Evolutionary conservation across 768 basidiomycete genomes (phyloP), one percentile per base, ranked within the genome.

Genomic region (Pholiota conissans): DNA sequence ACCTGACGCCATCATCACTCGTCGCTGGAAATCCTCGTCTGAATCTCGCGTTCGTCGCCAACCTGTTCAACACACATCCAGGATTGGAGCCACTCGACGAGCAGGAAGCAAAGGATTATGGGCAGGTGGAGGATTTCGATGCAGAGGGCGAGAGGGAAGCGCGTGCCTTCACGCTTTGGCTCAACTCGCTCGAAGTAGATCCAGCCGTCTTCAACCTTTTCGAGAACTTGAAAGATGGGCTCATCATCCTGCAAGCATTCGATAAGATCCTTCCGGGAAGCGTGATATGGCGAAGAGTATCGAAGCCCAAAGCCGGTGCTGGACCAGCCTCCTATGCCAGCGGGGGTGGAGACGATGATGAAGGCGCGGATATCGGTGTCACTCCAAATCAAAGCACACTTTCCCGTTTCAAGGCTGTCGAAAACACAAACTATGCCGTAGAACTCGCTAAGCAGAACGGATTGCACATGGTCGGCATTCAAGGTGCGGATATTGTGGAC

Each of bases 131-230:
- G 67, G 97, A 98, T 75, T 99, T 99, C 65, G 97, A 99, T 61
- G 97, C 96, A 0, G 97, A 99, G 72, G 97, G 97, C 59, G 97
- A 99, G 72, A 87, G 97, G 47, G 97, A 98, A 72, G 97, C 97
- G 4, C 87, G 96, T 34, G 97, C 95, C 28, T 99, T 99, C 71
- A 99, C 91, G 0, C 84, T 99, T 18, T 99, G 97, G 97, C 81
- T 99, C 60, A 99, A 99, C 79, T 95, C 93, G 11, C 83, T 99
- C 50, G 93, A 92, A 60, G 97, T 98, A 58, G 95, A 99, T 54
- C 97, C 97, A 0, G 89, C 87, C 45, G 95, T 99, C 14, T 94
- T 91, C 81, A 95, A 98, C 76, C 74, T 99, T 60, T 98, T 98
- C 69, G 93, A 98, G 79, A 91, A 98, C 69, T 73, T 99, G 69